Evolutionary conservation across 768 basidiomycete species (phyloP), one percentile per base, ranked within the genome.

Genomic region (Kwoniella sp.): DNA sequence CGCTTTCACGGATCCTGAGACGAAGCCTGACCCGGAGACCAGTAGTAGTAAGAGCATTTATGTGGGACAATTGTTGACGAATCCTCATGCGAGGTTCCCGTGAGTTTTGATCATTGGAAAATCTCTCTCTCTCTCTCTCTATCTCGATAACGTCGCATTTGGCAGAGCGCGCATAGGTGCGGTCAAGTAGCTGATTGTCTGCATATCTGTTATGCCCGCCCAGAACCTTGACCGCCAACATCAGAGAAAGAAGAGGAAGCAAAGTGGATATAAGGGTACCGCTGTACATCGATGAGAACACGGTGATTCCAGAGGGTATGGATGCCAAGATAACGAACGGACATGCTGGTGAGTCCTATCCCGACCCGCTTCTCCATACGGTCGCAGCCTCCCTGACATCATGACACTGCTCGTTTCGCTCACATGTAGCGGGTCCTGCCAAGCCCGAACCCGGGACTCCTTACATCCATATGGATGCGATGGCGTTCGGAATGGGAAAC

Each of bases 401-500:
- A 7, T 37, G 34, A 7, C 13, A 13, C 5, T 13, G 34, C 5
- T 45, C 15, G 17, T 45, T 3, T 22, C 20, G 26, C 23, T 23
- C 15, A 37, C 60, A 23, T 7, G 1, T 22, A 50, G 28, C 51
- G 72, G 67, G 54, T 20, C 63, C 72, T 23, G 62, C 70, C 58
- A 68, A 51, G 26, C 59, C 61, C 30, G 47, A 57, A 50, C 57
- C 63, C 58, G 66, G 65, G 38, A 66, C 25, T 63, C 62, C 59
- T 78, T 94, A 98, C 80, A 91, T 99, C 68, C 98, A 98, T 79
- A 86, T 98, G 84, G 96, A 99, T 80, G 94, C 96, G 9, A 98
- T 98, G 96, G 95, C 94, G 29, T 99, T 99, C 80, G 96, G 96
- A 53, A 99, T 98, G 96, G 96, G 96, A 5, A 98, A 95, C 72